phyloP scores from a whole-genome alignment of 257 asterid species.

The Nicotiana tabacum region DNA sequence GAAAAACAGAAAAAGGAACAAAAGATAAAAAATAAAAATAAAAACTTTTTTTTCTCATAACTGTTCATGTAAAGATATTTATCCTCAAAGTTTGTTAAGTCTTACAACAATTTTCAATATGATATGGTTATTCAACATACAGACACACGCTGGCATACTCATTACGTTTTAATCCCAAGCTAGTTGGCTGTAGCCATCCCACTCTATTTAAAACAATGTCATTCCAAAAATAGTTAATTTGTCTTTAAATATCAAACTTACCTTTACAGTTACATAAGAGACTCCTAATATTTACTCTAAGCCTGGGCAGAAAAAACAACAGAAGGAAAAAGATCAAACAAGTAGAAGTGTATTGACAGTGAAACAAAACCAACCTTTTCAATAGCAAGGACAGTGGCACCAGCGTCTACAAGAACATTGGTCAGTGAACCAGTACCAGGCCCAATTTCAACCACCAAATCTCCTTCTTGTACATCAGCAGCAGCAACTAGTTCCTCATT shows the following conservation, averaged over 20 bases:
- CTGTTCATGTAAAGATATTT: neutral
- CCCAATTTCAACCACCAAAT: slow-evolving; percentile 86
- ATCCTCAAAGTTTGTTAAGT: neutral
- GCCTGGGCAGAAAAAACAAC: neutral
- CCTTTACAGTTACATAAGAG: neutral
- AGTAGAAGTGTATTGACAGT: neutral
- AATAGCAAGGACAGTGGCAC: slow-evolving; percentile 87
- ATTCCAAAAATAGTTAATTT: neutral
- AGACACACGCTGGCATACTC: neutral
- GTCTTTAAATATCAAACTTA: neutral
- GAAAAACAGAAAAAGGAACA: neutral
- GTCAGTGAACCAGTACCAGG: slow-evolving; percentile 99
- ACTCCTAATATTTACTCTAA: neutral
- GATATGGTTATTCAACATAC: neutral
- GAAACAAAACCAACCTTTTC: slow-evolving; percentile 62
- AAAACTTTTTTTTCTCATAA: neutral
- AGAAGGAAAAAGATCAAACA: neutral
- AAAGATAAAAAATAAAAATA: neutral
- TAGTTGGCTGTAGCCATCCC: neutral
- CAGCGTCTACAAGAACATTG: slow-evolving; percentile 67
- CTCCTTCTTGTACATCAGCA: slow-evolving; percentile 77
- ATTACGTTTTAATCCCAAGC: neutral
- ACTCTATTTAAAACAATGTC: neutral
- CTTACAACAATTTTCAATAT: neutral
- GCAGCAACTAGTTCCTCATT: slow-evolving; percentile 71